These are phyloP conservation scores for Candida neerlandica DNA, from an alignment of 1,139 yeast genomes.

Conservation along the genomic window DNA sequence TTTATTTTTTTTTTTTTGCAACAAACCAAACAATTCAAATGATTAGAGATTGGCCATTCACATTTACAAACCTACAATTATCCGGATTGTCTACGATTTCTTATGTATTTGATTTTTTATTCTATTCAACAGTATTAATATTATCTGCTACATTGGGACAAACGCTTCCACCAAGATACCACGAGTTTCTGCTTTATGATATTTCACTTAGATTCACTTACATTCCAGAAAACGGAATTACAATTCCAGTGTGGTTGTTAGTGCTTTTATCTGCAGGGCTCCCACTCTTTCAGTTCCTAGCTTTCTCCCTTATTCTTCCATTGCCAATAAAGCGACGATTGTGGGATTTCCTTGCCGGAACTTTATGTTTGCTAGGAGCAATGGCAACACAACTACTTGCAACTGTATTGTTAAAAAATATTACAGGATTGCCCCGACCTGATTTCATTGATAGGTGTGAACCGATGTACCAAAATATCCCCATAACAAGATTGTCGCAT, in stretches of 20 bases:
- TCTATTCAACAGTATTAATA: conserved; percentile 26
- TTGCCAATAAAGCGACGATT: conserved; percentile 26
- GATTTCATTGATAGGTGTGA: conserved; percentile 47
- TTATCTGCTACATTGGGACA: conserved; percentile 36
- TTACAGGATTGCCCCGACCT: conserved; percentile 50
- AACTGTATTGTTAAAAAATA: conserved; percentile 47
- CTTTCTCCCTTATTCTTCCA: conserved; percentile 23
- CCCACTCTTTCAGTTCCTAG: conserved; percentile 35
- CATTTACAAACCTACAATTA: conserved; percentile 13
- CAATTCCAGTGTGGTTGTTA: conserved; percentile 34
- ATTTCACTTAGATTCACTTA: conserved; percentile 33
- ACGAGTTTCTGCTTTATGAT: conserved; percentile 44
- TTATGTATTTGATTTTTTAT: conserved; percentile 39
- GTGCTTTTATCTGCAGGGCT: conserved; percentile 29
- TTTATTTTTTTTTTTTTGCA: conserved; percentile 1
- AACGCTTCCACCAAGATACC: conserved; percentile 36
- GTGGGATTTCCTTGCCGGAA: conserved; percentile 47
- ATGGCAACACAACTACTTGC: conserved; percentile 41
- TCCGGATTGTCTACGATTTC: conserved; percentile 32
- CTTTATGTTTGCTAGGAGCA: conserved; percentile 42
- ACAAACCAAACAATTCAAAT: conserved; percentile 4
- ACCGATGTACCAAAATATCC: conserved; percentile 25
- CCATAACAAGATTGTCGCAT: conserved; percentile 25
- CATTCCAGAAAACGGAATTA: conserved; percentile 32
- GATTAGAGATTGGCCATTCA: conserved; percentile 16